Base-by-base conservation (phyloP, 768 basidiomycete species). In the Macrolepiota dolichaula region DNA sequence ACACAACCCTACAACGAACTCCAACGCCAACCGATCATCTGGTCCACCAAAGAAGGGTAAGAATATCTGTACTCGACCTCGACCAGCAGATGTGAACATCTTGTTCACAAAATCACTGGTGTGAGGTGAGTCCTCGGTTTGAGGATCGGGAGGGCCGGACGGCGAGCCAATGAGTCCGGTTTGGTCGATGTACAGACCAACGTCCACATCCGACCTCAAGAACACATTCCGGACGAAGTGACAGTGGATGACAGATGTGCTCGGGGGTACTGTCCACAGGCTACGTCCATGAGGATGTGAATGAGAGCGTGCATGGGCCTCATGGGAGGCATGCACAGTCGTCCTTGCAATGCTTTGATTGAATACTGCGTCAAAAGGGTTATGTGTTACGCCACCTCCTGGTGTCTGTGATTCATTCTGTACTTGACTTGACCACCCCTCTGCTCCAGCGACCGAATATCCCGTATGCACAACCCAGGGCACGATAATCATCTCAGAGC, bases 211-310 rank as follows among this genome's bases (percentile, higher is more conserved):
- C 7, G 88, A 81, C 57, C 87, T 84, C 1, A 83, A 74, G 65
- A 97, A 96, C 13, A 97, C 86, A 9, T 83, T 79, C 0, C 94
- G 85, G 6, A 96, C 84, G 65, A 97, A 96, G 37, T 89, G 87
- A 0, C 94, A 88, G 66, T 97, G 92, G 6, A 84, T 73, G 2
- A 79, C 72, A 1, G 85, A 81, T 0, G 82, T 32, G 29, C 3
- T 32, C 7, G 29, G 29, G 3, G 29, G 29, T 32, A 32, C 3
- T 11, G 38, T 29, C 58, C 51, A 52, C 12, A 57, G 19, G n/a
- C 29, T 32, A 17, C 13, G 51, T 29, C 27, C 27, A 5, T n/a
- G 29, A n/a, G 12, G 2, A 17, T 32, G 27, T 17, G 37, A 25
- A 24, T 15, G 17, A 24, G 24, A 5, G 27, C 0, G 83, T 77